Evolutionary conservation across 1,284 basidiomycete species (phyloP).

Genomic region (Salmacisia buchloeana): DNA sequence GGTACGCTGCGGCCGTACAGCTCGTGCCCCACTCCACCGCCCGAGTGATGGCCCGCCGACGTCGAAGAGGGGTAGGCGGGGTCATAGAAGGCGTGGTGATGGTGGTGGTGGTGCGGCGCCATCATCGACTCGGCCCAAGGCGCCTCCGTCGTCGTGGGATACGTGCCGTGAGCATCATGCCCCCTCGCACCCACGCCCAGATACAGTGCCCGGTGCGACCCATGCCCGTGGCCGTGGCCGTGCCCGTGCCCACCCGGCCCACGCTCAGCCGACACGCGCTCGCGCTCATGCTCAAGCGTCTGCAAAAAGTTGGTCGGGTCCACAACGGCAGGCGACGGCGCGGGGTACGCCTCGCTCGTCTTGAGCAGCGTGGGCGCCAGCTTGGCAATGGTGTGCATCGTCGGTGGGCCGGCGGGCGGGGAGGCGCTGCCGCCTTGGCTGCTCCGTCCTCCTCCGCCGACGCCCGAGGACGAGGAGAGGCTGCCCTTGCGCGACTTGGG

Average conservation of each 20-base stretch:
- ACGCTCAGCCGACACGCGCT: not conserved
- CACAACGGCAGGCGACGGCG: constrained; percentile 59
- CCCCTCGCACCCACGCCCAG: too few species aligned
- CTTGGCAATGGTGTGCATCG: constrained; percentile 69
- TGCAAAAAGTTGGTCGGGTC: constrained; percentile 54
- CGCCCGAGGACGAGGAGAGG: too few species aligned
- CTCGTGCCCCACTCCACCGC: too few species aligned
- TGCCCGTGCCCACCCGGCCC: not conserved
- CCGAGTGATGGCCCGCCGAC: not conserved
- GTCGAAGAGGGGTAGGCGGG: not conserved
- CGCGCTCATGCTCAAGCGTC: constrained; percentile 1
- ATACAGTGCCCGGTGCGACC: not conserved
- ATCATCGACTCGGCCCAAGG: too few species aligned
- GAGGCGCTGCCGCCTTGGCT: not conserved
- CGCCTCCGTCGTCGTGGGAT: too few species aligned
- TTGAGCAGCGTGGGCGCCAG: constrained; percentile 91
- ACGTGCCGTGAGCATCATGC: too few species aligned
- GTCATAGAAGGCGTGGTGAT: not conserved
- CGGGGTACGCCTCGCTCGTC: constrained; percentile 57
- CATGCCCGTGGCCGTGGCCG: not conserved
- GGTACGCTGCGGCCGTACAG: not conserved
- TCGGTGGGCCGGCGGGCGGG: not conserved
- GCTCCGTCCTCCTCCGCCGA: too few species aligned
- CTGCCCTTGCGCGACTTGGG: constrained; percentile 2
- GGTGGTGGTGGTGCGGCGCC: too few species aligned